Evolutionary conservation across 345 rosid species (phyloP), one percentile per base, ranked within the genome.

Genomic region (Gossypium stocksii): DNA sequence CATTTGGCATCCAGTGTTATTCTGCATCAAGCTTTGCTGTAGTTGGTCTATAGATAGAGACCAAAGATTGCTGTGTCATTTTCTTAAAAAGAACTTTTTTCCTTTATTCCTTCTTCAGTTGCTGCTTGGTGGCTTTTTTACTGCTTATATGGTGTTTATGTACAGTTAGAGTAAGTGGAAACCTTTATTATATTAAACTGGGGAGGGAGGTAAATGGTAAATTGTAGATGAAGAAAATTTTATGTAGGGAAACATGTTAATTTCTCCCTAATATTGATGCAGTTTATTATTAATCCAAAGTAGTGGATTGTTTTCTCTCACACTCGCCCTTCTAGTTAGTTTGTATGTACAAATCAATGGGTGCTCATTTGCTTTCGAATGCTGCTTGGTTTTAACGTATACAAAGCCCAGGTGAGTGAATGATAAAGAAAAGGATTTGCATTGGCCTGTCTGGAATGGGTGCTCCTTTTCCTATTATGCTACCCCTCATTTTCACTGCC

Each of bases 81-180:
- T 9, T 44, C 51, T 57, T 34, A 34, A 5, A 5, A 34, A 34
- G 15, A 17, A 16, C 6, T 45, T 22, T 58, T 46, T 45, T 17
- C 19, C 19, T 29, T 46, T 58, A 9, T 34, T 5, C 68, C 41
- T 56, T 57, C 62, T 25, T 53, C 51, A 23, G 17, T 22, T 34
- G 41, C 54, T 59, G 65, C 20, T 54, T 56, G 46, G 49, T 57
- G 51, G 43, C 64, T 19, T 48, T n/a, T 43, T 54, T 48, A 69
- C 59, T 64, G 76, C 76, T 53, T 66, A 20, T 56, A 34, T 57
- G 56, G 19, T 66, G 27, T 5, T 20, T 59, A 8, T 58, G 70
- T 79, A 66, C 53, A 49, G 41, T 34, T 4, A 34, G 63, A 20
- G 22, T 19, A 34, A 74, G 48, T 63, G 6, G 23, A 53, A 49